Percentiles rank a stretch among this genome's conserved stretches.
These are phyloP conservation scores for Ambispora gerdemannii DNA, from an alignment of 192 early-diverging fungal species.

Conservation along the genomic window DNA sequence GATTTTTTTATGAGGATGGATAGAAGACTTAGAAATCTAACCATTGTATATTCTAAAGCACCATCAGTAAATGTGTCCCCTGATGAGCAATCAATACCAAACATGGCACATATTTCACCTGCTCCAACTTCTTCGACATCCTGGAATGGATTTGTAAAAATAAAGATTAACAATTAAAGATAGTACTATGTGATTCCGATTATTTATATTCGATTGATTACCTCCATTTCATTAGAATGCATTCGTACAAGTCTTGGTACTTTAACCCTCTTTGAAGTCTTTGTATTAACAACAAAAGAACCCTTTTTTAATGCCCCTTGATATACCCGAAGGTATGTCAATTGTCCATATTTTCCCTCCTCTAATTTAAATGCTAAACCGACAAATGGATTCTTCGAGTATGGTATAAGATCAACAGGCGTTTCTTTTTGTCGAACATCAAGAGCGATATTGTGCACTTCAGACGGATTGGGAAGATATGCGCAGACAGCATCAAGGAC, in stretches of 20 bases:
- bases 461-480: slow-evolving; percentile 70
- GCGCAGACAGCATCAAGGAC: slow-evolving; percentile 67
- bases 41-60: slow-evolving; percentile 75
- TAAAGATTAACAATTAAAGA: background rate
- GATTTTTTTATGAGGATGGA: background rate
- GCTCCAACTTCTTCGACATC: slow-evolving; percentile 89
- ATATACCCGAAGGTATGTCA: slow-evolving; percentile 96
- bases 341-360: slow-evolving; percentile 92
- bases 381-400: slow-evolving; percentile 71
- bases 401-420: slow-evolving; percentile 56
- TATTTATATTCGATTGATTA: background rate
- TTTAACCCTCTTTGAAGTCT: slow-evolving; percentile 91
- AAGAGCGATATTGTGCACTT: slow-evolving; percentile 71
- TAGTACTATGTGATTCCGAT: no score
- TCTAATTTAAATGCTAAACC: slow-evolving; percentile 89
- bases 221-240: slow-evolving; percentile 97
- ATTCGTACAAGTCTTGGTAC: slow-evolving; percentile 94
- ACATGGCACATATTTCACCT: slow-evolving; percentile 97
- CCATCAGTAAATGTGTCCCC: slow-evolving; percentile 98
- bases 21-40: slow-evolving; percentile 18
- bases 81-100: slow-evolving; percentile 94
- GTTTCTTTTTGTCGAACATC: slow-evolving; percentile 65
- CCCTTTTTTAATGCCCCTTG: slow-evolving; percentile 88
- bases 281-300: slow-evolving; percentile 81
- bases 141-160: background rate